Base-by-base conservation (phyloP, 306 rosid genomes). In the Hippophae gyantsensis region DNA sequence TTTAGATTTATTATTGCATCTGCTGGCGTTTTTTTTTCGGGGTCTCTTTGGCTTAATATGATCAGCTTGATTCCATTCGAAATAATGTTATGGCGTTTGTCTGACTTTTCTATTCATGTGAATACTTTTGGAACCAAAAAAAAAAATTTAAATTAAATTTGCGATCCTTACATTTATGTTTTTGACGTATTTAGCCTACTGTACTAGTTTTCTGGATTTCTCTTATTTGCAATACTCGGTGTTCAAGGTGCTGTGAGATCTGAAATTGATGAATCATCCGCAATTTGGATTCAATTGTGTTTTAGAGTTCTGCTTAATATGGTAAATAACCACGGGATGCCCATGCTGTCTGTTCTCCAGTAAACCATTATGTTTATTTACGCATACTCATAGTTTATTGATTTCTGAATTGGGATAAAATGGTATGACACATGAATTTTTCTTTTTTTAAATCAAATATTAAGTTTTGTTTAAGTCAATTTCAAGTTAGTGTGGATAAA, bases 191-290 rank as follows among this genome's bases (percentile, higher is more conserved):
- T 13, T 54, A 62, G 23, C 48, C 11, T 55, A 45, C 60, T 14
- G 58, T 46, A 9, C 57, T 55, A 43, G 53, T 32, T 56, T 48
- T 6, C 7, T 48, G 42, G 13, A 57, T 55, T 70, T 56, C 10
- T 50, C 45, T 54, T 7, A 54, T 60, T 68, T 65, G n/a, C 2
- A 47, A 18, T 56, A 23, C 7, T 56, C n/a, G 43, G 26, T 56
- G 26, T 6, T 58, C 42, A 10, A 10, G 8, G 41, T 13, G 43
- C 27, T 40, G 47, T 54, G 48, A 40, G 72, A 74, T 78, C 58
- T 69, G 65, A 63, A 58, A 48, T 62, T 72, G 6, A 48, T 43
- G n/a, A 43, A 51, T 58, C 23, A 23, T 74, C 45, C 43, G 10
- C 42, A 70, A 47, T 11, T 56, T 71, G 60, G 51, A 44, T 10